Evolutionary conservation across 495 filamentous ascomycete genomes (phyloP).

Genomic region (Trichodelitschia bisporula): DNA sequence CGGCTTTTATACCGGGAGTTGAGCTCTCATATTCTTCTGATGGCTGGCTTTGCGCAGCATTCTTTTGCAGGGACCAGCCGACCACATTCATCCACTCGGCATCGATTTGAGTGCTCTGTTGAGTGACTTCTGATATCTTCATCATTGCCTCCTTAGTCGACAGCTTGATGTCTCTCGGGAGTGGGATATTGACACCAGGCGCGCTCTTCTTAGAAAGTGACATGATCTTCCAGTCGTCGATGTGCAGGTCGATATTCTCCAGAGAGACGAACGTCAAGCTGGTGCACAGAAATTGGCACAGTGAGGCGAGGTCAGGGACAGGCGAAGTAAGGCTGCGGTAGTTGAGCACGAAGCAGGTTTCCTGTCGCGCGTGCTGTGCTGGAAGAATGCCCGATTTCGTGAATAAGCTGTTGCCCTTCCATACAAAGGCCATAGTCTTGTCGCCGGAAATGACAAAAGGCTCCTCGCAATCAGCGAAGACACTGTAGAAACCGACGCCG

Average conservation of each 20-base stretch:
- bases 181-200: constrained; percentile 39
- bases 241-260: constrained; percentile 63
- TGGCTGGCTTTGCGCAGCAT: constrained; percentile 2
- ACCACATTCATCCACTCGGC: constrained; percentile 75
- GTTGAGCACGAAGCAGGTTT: constrained; percentile 80
- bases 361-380: constrained; percentile 26
- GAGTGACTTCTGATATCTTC: constrained; percentile 47
- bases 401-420: constrained; percentile 87
- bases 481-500: constrained; percentile 95
- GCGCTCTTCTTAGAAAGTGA: constrained; percentile 61
- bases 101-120: constrained; percentile 71
- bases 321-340: constrained; percentile 72
- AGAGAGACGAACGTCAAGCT: constrained; percentile 91
- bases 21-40: constrained; percentile 4
- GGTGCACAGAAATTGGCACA: constrained; percentile 79
- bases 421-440: constrained; percentile 94
- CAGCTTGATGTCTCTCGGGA: constrained; percentile 60
- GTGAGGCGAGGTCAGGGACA: constrained; percentile 55
- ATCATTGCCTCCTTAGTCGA: constrained; percentile 65
- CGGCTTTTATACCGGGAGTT: background rate
- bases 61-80: constrained; percentile 32
- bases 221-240: constrained; percentile 68
- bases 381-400: constrained; percentile 57
- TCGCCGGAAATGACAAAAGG: constrained; percentile 82
- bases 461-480: constrained; percentile 94